Evolutionary conservation across 306 rosid species (phyloP).

Genomic region (Rosa chinensis): DNA sequence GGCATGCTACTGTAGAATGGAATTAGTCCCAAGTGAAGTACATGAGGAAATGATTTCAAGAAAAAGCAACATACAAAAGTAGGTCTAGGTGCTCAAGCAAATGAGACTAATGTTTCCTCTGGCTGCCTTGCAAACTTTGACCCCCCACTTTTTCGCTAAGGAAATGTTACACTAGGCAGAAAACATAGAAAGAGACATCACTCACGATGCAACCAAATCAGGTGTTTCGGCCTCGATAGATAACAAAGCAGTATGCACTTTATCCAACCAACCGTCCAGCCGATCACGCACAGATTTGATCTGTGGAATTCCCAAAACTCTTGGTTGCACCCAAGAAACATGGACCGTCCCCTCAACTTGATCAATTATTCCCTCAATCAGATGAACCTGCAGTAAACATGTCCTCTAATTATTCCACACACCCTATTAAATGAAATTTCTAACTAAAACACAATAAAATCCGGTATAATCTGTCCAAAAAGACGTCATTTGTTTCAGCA

Average conservation of each 20-base stretch:
- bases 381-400: slow-evolving; percentile 69
- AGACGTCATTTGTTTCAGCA: neutral
- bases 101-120: slow-evolving; percentile 29
- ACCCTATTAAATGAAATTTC: neutral
- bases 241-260: slow-evolving; percentile 80
- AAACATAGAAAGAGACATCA: slow-evolving; percentile 25
- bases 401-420: slow-evolving; percentile 7
- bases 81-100: slow-evolving; percentile 44
- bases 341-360: slow-evolving; percentile 95
- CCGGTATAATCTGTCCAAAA: neutral
- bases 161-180: slow-evolving; percentile 55
- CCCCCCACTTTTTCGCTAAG: slow-evolving; percentile 29
- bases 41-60: slow-evolving; percentile 50
- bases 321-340: slow-evolving; percentile 98
- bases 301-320: slow-evolving; percentile 90
- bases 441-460: neutral
- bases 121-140: slow-evolving; percentile 33
- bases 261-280: slow-evolving; percentile 77
- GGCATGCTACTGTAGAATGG: slow-evolving; percentile 55
- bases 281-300: slow-evolving; percentile 83
- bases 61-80: slow-evolving; percentile 45
- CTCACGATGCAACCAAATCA: slow-evolving; percentile 82
- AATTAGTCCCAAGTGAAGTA: slow-evolving; percentile 53
- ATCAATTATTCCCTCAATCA: slow-evolving; percentile 95
- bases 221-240: slow-evolving; percentile 99